Conservation (phyloP, 805 yeast species). For the Suhomyces prunicola region DNA sequence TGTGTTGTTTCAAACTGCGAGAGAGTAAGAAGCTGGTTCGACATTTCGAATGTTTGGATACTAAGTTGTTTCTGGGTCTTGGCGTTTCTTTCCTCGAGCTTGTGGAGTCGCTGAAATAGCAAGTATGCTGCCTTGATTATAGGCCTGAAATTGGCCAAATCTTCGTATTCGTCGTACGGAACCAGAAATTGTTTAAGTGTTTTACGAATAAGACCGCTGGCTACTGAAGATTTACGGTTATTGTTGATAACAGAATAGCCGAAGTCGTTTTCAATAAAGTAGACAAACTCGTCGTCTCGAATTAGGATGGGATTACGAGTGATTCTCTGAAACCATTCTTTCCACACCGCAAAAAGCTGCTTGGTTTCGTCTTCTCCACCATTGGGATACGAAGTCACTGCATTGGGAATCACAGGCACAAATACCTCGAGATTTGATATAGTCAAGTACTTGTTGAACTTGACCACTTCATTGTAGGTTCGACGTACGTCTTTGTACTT, state of each 20-base stretch:
- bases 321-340: constrained; percentile 82
- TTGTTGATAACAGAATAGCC: constrained; percentile 61
- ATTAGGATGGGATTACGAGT: constrained; percentile 73
- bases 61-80: constrained; percentile 55
- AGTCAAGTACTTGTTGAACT: constrained; percentile 72
- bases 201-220: constrained; percentile 83
- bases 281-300: constrained; percentile 83
- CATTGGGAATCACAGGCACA: constrained; percentile 81
- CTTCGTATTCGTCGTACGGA: constrained; percentile 84
- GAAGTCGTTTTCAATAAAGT: constrained; percentile 77
- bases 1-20: constrained; percentile 46
- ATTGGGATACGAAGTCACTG: constrained; percentile 75
- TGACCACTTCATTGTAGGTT: constrained; percentile 71
- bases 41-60: constrained; percentile 46
- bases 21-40: constrained; percentile 38
- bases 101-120: constrained; percentile 51
- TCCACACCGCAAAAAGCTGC: constrained; percentile 58
- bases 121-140: constrained; percentile 73
- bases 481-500: constrained; percentile 73
- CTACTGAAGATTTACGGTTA: constrained; percentile 54
- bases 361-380: constrained; percentile 77
- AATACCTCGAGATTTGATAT: constrained; percentile 88
- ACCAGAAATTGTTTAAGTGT: constrained; percentile 89
- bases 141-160: constrained; percentile 84
- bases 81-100: constrained; percentile 50